Base-by-base conservation (phyloP, 139 green algal species). In the Chlamydomonas urium region DNA sequence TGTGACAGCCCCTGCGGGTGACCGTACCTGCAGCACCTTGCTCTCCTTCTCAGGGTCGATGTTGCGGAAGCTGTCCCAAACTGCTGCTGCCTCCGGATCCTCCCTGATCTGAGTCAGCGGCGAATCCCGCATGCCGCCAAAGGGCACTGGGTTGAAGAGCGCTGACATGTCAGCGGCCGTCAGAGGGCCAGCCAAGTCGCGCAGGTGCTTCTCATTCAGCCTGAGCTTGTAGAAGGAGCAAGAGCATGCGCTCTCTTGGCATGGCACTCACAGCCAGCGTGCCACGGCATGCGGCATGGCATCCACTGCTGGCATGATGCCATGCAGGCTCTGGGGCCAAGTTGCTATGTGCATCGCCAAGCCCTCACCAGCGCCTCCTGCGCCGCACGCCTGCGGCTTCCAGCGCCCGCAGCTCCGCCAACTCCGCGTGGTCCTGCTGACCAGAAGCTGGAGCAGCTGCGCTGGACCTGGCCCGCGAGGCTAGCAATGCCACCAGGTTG, bases 101-200 rank as follows among this genome's bases (percentile, higher is more conserved):
- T 71, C 63, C 10, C 37, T 6, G 35, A 73, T 69, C 37, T 73
- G 75, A 4, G 50, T 65, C 32, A 81, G 38, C 26, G 47, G 34
- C 5, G 59, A 66, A 14, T 48, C 31, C 23, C 34, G 36, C 5
- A 63, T 26, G 29, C 6, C 56, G 60, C 83, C 84, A 70, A 89
- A 89, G 1, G 84, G 84, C n/a, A 75, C 73, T 0, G 84, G 84
- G 21, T 77, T 83, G 74, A 87, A 87, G 70, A 80, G 75, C 0
- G 35, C 32, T 37, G 74, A 45, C 81, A 89, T 87, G 48, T 84
- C 74, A 47, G 23, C 21, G 23, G 71, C 71, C 32, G 35, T 35
- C 31, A 63, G 28, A 33, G 57, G 69, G 6, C 35, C 66, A 38
- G 72, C 47, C 26, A 75, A 28, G 56, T 77, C 63, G 2, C 75